A percentile compares a stretch with the other conserved stretches of the same genome.
phyloP scores from a whole-genome alignment of 73 alveolate genomes.

The Paramecium sexaurelia region DNA sequence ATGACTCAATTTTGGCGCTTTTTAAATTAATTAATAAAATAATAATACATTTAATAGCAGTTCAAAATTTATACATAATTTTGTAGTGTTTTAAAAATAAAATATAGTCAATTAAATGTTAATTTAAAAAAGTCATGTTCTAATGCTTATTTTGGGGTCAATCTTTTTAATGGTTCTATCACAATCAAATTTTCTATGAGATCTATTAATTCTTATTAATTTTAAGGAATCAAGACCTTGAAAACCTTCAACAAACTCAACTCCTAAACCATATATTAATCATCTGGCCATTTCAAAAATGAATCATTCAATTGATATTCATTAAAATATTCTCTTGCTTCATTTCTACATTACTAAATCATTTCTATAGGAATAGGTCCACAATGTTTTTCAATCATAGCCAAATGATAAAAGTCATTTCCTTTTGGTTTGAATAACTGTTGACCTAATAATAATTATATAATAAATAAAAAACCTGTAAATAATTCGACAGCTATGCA shows the following conservation, averaged over 20 bases:
- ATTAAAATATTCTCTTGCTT: constrained; percentile 22
- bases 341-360: constrained; percentile 72
- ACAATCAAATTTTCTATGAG: constrained; percentile 71
- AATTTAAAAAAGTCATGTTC: constrained; percentile 78
- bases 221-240: constrained; percentile 2
- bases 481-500: constrained; percentile 89
- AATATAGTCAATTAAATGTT: neutral
- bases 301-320: constrained; percentile 48
- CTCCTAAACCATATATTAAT: constrained; percentile 8
- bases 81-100: too few relatives aligned
- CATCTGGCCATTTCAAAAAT: constrained; percentile 42
- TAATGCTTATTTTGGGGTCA: constrained; percentile 78
- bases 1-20: constrained; percentile 27
- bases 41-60: neutral
- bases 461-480: constrained; percentile 80
- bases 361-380: constrained; percentile 94
- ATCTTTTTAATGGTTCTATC: constrained; percentile 82
- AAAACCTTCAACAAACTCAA: constrained; percentile 46
- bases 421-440: constrained; percentile 84
- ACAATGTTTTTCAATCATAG: constrained; percentile 92
- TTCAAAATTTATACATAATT: neutral
- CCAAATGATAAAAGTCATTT: constrained; percentile 92
- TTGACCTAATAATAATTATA: constrained; percentile 25
- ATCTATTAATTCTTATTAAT: constrained; percentile 66
- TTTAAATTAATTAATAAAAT: neutral